These are phyloP conservation scores for Ramularia collo-cygni DNA, from an alignment of 2,329 filamentous ascomycete species.

Conservation along the genomic window DNA sequence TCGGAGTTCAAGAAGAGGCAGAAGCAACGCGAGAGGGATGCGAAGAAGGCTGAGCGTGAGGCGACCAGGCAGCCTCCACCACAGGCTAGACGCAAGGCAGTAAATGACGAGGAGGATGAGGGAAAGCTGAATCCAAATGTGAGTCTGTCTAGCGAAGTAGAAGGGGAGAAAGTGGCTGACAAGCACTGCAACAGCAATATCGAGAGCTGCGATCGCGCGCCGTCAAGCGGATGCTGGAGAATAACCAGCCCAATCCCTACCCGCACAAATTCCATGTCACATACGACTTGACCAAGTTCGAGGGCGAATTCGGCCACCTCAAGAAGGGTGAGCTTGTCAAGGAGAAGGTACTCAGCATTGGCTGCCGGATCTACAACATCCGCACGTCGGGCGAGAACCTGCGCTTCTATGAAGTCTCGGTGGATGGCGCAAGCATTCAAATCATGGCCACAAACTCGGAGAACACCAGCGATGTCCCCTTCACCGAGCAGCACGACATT, in stretches of 20 bases:
- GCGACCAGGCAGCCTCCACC: slow-evolving; percentile 55
- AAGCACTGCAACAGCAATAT: slow-evolving; percentile 60
- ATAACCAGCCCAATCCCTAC: slow-evolving; percentile 74
- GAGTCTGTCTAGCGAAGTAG: slow-evolving; percentile 26
- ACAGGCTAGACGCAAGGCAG: slow-evolving; percentile 54
- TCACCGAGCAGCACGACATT: slow-evolving; percentile 82
- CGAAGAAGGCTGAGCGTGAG: slow-evolving; percentile 81
- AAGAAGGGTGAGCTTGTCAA: slow-evolving; percentile 81
- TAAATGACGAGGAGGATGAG: slow-evolving; percentile 58
- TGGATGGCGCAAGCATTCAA: slow-evolving; percentile 72
- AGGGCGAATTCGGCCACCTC: slow-evolving; percentile 68
- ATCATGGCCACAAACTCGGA: slow-evolving; percentile 87
- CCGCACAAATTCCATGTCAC: slow-evolving; percentile 90
- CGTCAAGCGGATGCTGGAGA: slow-evolving; percentile 68
- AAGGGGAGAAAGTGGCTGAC: not conserved
- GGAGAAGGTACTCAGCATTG: slow-evolving; percentile 68
- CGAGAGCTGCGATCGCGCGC: slow-evolving; percentile 88
- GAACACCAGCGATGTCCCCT: slow-evolving; percentile 60
- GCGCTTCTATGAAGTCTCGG: slow-evolving; percentile 81
- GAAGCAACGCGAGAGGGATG: slow-evolving; percentile 82
- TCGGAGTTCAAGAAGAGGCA: slow-evolving; percentile 77
- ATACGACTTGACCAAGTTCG: slow-evolving; percentile 74
- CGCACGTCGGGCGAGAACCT: slow-evolving; percentile 76
- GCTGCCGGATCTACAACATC: slow-evolving; percentile 84
- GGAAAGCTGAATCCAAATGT: slow-evolving; percentile 68